These are phyloP conservation scores for Abelmoschus esculentus DNA, from an alignment of 345 rosid genomes.

Conservation along the genomic window DNA sequence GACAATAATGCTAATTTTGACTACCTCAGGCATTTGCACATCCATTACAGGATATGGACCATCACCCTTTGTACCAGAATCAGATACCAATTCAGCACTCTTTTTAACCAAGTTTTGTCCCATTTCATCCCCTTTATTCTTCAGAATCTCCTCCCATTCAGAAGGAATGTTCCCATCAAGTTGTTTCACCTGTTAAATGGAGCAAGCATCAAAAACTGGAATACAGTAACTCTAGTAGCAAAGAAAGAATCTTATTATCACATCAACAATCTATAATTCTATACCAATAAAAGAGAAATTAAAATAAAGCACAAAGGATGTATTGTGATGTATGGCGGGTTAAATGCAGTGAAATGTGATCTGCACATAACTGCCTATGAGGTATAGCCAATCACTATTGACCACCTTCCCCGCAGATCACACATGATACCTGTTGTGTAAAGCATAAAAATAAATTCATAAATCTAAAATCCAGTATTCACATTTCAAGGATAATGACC, in stretches of 20 bases:
- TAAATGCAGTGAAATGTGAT: background rate
- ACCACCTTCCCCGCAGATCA: background rate
- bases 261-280: background rate
- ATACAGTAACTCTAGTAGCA: background rate
- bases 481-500: constrained; percentile 33
- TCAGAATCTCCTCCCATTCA: constrained; percentile 52
- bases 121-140: constrained; percentile 20
- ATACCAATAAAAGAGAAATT: background rate
- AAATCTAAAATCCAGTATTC: background rate
- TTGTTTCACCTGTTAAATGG: constrained; percentile 44
- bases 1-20: background rate
- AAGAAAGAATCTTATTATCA: background rate
- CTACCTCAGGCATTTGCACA: constrained; percentile 21
- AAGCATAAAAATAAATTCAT: background rate
- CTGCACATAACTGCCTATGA: background rate
- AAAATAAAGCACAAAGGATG: background rate
- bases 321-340: background rate
- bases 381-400: background rate
- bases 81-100: constrained; percentile 23
- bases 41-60: constrained; percentile 11
- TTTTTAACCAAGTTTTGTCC: constrained; percentile 17
- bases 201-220: background rate
- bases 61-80: constrained; percentile 19
- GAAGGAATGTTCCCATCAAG: constrained; percentile 59
- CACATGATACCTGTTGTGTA: background rate